phyloP scores from a whole-genome alignment of 2,329 filamentous ascomycete species.

The Aspergillus fijiensis region DNA sequence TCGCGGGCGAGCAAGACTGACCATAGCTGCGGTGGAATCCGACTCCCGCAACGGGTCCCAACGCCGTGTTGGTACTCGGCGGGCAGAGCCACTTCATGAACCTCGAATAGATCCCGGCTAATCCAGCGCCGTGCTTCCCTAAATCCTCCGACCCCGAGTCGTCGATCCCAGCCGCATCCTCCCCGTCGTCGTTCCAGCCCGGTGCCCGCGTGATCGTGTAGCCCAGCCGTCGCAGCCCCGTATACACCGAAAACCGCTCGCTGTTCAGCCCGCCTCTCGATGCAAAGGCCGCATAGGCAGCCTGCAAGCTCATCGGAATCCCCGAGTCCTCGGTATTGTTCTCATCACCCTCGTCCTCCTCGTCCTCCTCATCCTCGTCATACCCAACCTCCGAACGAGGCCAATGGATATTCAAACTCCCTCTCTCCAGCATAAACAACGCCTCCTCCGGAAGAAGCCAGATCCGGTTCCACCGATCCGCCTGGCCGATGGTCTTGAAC shows the following conservation, averaged over 20 bases:
- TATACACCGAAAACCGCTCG: slow-evolving; percentile 84
- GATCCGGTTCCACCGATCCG: slow-evolving; percentile 62
- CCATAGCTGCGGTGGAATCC: slow-evolving; percentile 57
- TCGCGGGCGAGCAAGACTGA: slow-evolving; percentile 22
- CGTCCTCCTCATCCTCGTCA: slow-evolving; percentile 41
- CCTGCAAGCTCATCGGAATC: slow-evolving; percentile 86
- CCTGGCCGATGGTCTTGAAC: slow-evolving; percentile 73
- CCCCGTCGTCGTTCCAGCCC: slow-evolving; percentile 44
- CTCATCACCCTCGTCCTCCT: slow-evolving; percentile 42
- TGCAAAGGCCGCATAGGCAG: slow-evolving; percentile 81
- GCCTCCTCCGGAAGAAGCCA: slow-evolving; percentile 93
- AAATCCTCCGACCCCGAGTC: neutral
- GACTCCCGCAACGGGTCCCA: slow-evolving; percentile 53
- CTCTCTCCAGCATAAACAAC: slow-evolving; percentile 83
- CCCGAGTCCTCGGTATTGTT: slow-evolving; percentile 51
- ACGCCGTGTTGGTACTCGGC: slow-evolving; percentile 29
- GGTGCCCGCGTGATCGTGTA: slow-evolving; percentile 76
- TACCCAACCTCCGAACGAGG: slow-evolving; percentile 48
- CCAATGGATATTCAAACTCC: slow-evolving; percentile 85
- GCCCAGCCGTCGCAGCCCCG: slow-evolving; percentile 76
- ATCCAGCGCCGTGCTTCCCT: slow-evolving; percentile 21
- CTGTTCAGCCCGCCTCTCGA: slow-evolving; percentile 65
- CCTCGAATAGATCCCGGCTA: slow-evolving; percentile 32
- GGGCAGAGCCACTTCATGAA: slow-evolving; percentile 38
- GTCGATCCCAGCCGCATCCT: slow-evolving; percentile 9